Percentiles rank a stretch among this genome's conserved stretches.
phyloP scores from a whole-genome alignment of 2,329 filamentous ascomycete genomes.

The Epichloe amarillans region DNA sequence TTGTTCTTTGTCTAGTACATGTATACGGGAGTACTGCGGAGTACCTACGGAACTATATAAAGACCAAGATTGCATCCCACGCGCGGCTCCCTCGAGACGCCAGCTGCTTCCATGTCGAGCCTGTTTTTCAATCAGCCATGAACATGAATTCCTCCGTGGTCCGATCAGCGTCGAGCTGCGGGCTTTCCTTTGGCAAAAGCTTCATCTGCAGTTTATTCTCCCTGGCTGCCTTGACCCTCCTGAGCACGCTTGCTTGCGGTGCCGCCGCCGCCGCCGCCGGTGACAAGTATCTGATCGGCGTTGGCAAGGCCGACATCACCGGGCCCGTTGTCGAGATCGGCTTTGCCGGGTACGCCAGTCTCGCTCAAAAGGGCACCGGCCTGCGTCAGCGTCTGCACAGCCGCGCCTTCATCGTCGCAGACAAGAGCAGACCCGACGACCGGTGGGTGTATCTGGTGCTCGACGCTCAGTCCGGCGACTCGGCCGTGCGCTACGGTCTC shows the following conservation, averaged over 20 bases:
- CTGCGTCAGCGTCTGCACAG: conserved; percentile 80
- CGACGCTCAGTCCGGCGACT: conserved; percentile 80
- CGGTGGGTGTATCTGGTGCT: conserved; percentile 79
- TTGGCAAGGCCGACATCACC: conserved; percentile 46
- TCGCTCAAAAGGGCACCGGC: conserved; percentile 72
- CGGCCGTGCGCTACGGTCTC: conserved; percentile 77
- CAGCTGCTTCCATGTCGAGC: no score
- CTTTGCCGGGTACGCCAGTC: conserved; percentile 82
- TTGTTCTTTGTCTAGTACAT: no score
- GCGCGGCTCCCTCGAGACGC: no score
- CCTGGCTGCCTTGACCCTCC: not conserved
- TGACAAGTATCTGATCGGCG: conserved; percentile 36
- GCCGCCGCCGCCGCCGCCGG: conserved; percentile 5
- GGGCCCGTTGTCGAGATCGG: conserved; percentile 81
- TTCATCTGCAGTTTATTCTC: conserved; percentile 6
- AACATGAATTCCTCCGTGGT: not conserved
- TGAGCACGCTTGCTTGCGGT: not conserved
- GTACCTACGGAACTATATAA: no score
- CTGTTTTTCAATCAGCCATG: not conserved
- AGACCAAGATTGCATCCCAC: no score
- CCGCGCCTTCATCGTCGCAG: conserved; percentile 75
- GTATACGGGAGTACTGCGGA: no score
- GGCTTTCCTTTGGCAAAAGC: not conserved
- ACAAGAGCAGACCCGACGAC: conserved; percentile 49
- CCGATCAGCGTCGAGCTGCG: not conserved